Evolutionary conservation across 1,284 basidiomycete species (phyloP).

Genomic region (Rhodotorula sp.): DNA sequence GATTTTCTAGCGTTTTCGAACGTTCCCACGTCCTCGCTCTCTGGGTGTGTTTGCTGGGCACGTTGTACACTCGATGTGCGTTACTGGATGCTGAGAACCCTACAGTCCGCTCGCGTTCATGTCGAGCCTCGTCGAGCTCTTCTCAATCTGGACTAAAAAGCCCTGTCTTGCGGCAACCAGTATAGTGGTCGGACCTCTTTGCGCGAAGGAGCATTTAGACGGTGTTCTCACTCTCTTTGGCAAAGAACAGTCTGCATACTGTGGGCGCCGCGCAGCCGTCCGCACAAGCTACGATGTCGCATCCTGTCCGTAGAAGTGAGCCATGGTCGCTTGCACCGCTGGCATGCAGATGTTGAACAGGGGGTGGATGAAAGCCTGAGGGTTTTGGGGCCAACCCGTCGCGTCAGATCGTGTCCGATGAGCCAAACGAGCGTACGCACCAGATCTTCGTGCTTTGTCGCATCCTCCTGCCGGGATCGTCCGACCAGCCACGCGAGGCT

Average conservation of each 20-base stretch:
- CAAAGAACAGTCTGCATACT: background rate
- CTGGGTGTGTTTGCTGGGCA: no score
- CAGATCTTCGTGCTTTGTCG: conserved; percentile 20
- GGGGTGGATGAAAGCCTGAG: conserved; percentile 37
- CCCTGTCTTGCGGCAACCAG: no score
- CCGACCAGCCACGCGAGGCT: conserved; percentile 7
- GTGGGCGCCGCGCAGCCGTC: background rate
- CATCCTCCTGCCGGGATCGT: conserved; percentile 3
- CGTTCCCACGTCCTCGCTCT: no score
- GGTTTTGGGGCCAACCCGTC: background rate
- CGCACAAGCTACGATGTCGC: background rate
- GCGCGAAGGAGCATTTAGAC: no score
- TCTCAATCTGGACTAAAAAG: no score
- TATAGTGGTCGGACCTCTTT: no score
- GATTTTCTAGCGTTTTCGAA: no score
- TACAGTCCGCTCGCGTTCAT: no score
- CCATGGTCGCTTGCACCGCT: conserved; percentile 17
- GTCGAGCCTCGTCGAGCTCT: no score
- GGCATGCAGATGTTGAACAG: conserved; percentile 35
- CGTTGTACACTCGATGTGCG: no score
- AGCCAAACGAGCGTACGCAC: conserved; percentile 2
- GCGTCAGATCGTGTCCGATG: background rate
- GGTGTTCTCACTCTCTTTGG: background rate
- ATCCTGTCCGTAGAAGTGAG: conserved; percentile 34
- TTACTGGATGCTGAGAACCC: no score